Evolutionary conservation across 345 rosid genomes (phyloP).

Genomic region (Ceriops tagal): DNA sequence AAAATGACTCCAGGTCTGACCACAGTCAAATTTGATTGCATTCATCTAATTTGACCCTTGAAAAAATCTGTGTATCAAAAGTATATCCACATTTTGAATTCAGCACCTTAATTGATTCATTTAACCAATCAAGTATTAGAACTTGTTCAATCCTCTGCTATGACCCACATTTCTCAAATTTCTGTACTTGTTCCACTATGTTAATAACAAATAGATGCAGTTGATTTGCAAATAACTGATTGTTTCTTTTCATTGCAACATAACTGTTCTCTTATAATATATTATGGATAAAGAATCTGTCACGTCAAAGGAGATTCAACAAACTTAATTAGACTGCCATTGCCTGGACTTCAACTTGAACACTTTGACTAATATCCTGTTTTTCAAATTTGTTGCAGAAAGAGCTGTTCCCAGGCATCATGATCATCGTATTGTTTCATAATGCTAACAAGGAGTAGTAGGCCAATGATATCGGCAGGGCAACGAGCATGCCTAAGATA

Average conservation of each 20-base stretch:
- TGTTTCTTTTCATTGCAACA: not conserved
- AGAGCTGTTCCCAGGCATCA: not conserved
- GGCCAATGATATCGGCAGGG: constrained; percentile 67
- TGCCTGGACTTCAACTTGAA: not conserved
- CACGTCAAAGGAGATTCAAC: constrained; percentile 1
- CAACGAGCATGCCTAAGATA: constrained; percentile 68
- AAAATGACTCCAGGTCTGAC: no score
- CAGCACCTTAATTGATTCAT: no score
- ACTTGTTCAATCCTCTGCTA: not conserved
- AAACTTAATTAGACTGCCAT: not conserved
- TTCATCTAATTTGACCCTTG: no score
- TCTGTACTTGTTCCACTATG: not conserved
- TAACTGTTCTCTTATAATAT: not conserved
- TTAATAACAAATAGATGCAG: not conserved
- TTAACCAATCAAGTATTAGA: not conserved
- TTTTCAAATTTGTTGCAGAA: constrained; percentile 7
- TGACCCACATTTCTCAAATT: not conserved
- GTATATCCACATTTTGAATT: no score
- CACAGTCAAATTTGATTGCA: no score
- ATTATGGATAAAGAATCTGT: not conserved
- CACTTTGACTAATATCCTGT: not conserved
- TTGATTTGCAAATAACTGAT: not conserved
- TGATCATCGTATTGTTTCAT: constrained; percentile 22
- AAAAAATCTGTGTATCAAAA: no score
- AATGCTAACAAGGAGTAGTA: constrained; percentile 69